Evolutionary conservation across 169 alveolate species (phyloP).

Genomic region (Amoebophrya sp.): DNA sequence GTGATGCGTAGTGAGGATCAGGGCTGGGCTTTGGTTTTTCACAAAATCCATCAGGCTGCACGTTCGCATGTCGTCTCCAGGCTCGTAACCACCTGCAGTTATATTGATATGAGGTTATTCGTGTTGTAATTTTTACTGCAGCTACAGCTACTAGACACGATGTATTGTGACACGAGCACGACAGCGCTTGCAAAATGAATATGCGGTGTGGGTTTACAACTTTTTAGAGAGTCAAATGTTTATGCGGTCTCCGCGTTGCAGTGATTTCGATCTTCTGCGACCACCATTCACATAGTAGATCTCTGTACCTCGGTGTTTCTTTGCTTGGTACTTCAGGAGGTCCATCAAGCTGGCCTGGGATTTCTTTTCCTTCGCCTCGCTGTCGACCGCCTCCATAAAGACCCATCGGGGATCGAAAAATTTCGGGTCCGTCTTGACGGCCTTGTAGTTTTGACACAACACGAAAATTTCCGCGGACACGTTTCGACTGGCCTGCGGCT

Average conservation of each 20-base stretch:
- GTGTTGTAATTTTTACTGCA: no score
- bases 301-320: slow-evolving; percentile 61
- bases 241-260: no score
- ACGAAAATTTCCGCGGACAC: slow-evolving; percentile 97
- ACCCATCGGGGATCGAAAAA: slow-evolving; percentile 90
- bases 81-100: slow-evolving; percentile 10
- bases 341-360: slow-evolving; percentile 53
- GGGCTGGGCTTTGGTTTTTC: slow-evolving; percentile 61
- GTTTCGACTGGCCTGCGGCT: slow-evolving; percentile 94
- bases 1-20: slow-evolving; percentile 56
- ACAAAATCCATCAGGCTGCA: slow-evolving; percentile 52
- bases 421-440: slow-evolving; percentile 84
- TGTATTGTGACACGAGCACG: no score
- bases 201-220: no score
- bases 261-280: no score
- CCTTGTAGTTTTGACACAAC: slow-evolving; percentile 87
- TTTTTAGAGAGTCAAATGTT: no score
- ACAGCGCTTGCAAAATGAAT: no score
- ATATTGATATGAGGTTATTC: no score
- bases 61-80: slow-evolving; percentile 4
- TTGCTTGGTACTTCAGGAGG: slow-evolving; percentile 60
- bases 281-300: no score
- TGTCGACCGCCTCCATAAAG: slow-evolving; percentile 67
- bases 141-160: no score
- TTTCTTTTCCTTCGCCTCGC: neutral